phyloP scores from a whole-genome alignment of 768 basidiomycete genomes.

The Kwoniella botswanensis region DNA sequence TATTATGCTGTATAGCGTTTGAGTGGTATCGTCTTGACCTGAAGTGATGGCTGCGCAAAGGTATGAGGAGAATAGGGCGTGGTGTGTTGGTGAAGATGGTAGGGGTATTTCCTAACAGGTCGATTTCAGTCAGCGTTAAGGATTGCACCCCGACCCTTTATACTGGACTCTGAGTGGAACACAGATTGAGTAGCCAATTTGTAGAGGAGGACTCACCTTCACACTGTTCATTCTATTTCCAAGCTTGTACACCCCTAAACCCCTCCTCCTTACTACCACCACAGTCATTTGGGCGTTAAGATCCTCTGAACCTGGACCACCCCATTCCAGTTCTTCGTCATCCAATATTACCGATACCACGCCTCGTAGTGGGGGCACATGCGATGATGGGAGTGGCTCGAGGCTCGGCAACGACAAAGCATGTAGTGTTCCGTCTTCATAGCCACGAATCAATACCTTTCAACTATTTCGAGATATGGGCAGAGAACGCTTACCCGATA shows the following conservation, averaged over 20 bases:
- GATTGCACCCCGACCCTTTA: no score
- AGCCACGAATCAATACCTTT: no score
- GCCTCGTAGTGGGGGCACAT: conserved; percentile 78
- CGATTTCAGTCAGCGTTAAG: no score
- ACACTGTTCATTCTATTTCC: conserved; percentile 44
- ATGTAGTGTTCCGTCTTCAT: conserved; percentile 64
- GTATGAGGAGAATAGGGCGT: conserved; percentile 42
- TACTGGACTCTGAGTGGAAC: no score
- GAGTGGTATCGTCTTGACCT: conserved; percentile 7
- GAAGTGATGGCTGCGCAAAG: conserved; percentile 51
- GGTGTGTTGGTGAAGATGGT: conserved; percentile 47
- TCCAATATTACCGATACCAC: conserved; percentile 82
- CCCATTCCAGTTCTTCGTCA: conserved; percentile 63
- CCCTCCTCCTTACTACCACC: conserved; percentile 55
- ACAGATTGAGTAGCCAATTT: neutral
- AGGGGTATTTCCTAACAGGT: conserved; percentile 56
- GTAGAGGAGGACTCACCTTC: conserved; percentile 34
- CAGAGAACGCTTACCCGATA: conserved; percentile 66
- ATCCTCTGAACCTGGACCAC: conserved; percentile 41
- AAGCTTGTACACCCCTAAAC: conserved; percentile 57
- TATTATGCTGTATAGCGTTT: conserved; percentile 70
- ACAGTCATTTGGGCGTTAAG: conserved; percentile 51
- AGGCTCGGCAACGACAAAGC: conserved; percentile 82
- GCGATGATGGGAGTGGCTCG: conserved; percentile 67
- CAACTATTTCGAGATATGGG: no score